Percentiles rank a stretch among this genome's conserved stretches.
Evolutionary conservation across 805 yeast genomes (phyloP).

Genomic region (Wickerhamomyces sydowiorum): DNA sequence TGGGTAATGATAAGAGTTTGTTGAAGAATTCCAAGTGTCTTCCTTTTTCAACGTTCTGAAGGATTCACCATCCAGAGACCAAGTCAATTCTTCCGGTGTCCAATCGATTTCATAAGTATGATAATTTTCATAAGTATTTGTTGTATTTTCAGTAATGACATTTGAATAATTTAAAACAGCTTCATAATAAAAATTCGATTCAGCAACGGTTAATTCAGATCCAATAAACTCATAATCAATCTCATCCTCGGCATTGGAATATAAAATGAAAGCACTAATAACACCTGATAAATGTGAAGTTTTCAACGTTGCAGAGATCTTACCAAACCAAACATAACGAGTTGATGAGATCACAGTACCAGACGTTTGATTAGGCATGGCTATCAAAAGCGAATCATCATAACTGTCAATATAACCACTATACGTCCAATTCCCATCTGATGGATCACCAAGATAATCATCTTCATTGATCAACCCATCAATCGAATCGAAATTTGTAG

Average conservation of each 20-base stretch:
- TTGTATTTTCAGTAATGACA: constrained; percentile 35
- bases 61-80: constrained; percentile 69
- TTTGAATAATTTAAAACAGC: constrained; percentile 69
- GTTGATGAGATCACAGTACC: constrained; percentile 82
- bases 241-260: constrained; percentile 86
- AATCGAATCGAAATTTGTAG: constrained; percentile 35
- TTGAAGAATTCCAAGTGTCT: constrained; percentile 60
- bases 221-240: constrained; percentile 87
- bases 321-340: constrained; percentile 80
- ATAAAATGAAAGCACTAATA: constrained; percentile 59
- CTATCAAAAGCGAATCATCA: constrained; percentile 51
- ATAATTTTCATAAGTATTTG: constrained; percentile 58
- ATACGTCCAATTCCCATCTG: constrained; percentile 26
- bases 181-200: constrained; percentile 76
- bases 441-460: constrained; percentile 10
- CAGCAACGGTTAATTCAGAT: constrained; percentile 55
- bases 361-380: constrained; percentile 64
- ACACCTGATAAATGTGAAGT: constrained; percentile 73
- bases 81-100: constrained; percentile 62
- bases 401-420: constrained; percentile 44
- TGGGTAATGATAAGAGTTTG: constrained; percentile 51
- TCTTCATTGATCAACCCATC: constrained; percentile 20
- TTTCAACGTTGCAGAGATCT: constrained; percentile 58
- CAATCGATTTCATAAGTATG: constrained; percentile 80
- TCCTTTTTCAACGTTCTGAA: constrained; percentile 60